Evolutionary conservation across 345 rosid genomes (phyloP), one percentile per base, ranked within the genome.

Genomic region (Triadica sebifera): DNA sequence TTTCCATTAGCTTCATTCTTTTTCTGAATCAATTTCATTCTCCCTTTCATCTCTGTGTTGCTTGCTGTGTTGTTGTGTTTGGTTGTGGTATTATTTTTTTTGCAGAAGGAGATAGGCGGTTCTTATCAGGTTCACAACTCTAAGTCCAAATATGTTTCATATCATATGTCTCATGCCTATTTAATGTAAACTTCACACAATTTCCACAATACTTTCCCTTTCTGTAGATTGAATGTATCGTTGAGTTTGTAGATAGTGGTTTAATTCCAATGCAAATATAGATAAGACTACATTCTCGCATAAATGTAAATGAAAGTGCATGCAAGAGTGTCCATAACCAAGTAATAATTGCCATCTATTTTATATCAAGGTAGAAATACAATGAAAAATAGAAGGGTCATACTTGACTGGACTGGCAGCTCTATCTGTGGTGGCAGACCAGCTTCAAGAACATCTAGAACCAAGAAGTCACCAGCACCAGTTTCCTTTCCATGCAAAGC

Each of bases 401-500:
- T 84, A 93, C 98, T 73, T 69, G 86, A 82, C 67, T 85, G 73
- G 37, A 90, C 84, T 11, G 86, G 94, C 74, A 75, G 80, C 69
- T 87, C 89, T 70, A 84, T 83, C 83, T 95, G 96, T 34, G 97
- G 91, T 53, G 97, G 89, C 75, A 90, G 80, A 61, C 94, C 99
- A 81, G 98, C 94, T 81, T 95, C 98, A 58, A 91, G 84, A 73
- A 93, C 85, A 80, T 91, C 97, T 76, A 83, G 83, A 84, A 95
- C 99, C 73, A 84, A 61, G 81, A 94, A 92, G 47, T 89, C 91
- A 47, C 98, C 98, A 34, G 89, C 86, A 76, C 77, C 83, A 70
- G 96, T 89, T 84, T 95, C 98, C 87, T 84, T 91, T 77, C 98
- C 98, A 82, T 84, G 93, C 81, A 95, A 78, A 59, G 96, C 96